A percentile compares a stretch with the other conserved stretches of the same genome.
phyloP scores from a whole-genome alignment of 2,329 filamentous ascomycete genomes.

The Apiospora pterosperma region DNA sequence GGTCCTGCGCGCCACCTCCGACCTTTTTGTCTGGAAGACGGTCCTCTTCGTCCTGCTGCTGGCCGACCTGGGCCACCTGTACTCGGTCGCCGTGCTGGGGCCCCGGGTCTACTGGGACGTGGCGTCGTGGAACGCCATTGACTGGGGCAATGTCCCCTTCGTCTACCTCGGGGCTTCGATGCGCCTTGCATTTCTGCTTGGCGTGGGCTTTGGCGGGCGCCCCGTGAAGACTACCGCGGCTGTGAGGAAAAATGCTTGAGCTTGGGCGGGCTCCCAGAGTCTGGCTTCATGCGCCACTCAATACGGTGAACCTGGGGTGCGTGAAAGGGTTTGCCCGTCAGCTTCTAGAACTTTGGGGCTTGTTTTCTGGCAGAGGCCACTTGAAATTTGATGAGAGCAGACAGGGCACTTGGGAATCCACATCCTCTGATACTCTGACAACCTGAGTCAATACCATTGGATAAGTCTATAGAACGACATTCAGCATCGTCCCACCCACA shows the following conservation, averaged over 20 bases:
- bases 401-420: not conserved
- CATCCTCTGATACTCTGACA: not conserved
- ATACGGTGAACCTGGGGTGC: not conserved
- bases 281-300: not conserved
- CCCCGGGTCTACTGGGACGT: constrained; percentile 61
- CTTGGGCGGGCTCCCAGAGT: not conserved
- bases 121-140: constrained; percentile 62
- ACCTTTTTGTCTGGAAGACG: constrained; percentile 67
- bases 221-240: constrained; percentile 5
- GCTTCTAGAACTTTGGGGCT: not conserved
- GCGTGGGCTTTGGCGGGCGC: constrained; percentile 45
- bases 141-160: constrained; percentile 66
- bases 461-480: not conserved
- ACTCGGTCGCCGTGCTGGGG: constrained; percentile 60
- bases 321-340: not conserved
- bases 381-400: not conserved
- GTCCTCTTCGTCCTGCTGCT: constrained; percentile 66
- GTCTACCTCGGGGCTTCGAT: constrained; percentile 64
- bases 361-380: not conserved
- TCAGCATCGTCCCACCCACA: not conserved
- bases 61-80: constrained; percentile 75
- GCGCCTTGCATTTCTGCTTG: constrained; percentile 56
- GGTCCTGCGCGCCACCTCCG: constrained; percentile 65
- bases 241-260: constrained; percentile 16
- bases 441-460: not conserved